These are phyloP conservation scores for Fraxinus nigra DNA, from an alignment of 305 asterid species.

Conservation along the genomic window DNA sequence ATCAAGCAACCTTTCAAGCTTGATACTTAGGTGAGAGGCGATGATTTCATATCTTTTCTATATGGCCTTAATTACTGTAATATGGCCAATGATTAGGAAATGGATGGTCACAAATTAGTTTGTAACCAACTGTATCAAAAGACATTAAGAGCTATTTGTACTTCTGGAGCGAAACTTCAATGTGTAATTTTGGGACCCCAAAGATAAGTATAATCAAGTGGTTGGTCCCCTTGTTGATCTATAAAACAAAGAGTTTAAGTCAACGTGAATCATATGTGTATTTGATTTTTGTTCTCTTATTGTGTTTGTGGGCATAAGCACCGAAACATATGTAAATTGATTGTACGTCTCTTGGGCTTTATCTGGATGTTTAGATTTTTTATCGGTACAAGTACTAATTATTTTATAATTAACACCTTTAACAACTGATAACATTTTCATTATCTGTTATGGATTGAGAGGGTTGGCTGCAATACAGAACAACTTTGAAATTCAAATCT, in stretches of 20 bases:
- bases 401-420: neutral
- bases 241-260: neutral
- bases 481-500: neutral
- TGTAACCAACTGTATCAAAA: neutral
- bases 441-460: neutral
- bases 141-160: neutral
- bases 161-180: neutral
- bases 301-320: neutral
- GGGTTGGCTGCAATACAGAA: neutral
- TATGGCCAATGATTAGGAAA: neutral
- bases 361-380: neutral
- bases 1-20: neutral
- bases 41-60: neutral
- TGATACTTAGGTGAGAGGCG: neutral
- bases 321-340: neutral
- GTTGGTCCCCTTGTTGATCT: neutral
- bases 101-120: neutral
- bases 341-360: neutral
- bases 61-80: neutral
- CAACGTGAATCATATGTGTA: neutral
- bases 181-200: neutral
- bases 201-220: neutral
- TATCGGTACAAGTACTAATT: neutral
- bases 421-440: neutral
- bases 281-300: neutral